Conservation (phyloP, 1,284 basidiomycete genomes). For the Ceratobasidium sp. region DNA sequence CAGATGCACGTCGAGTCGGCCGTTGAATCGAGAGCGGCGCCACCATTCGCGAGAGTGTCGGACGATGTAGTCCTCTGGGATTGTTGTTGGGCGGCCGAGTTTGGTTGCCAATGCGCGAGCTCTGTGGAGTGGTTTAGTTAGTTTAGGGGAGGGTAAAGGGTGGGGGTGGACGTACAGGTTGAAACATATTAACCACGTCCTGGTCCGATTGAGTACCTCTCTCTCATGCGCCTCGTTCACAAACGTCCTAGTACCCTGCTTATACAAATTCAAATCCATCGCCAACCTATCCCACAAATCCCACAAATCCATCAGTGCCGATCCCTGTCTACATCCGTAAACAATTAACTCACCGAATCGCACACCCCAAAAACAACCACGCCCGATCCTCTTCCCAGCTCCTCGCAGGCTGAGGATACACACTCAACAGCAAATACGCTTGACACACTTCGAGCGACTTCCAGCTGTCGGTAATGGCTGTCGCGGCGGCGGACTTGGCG, state of each 20-base stretch:
- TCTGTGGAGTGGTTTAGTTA: neutral
- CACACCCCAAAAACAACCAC: conserved; percentile 85
- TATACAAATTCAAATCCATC: conserved; percentile 87
- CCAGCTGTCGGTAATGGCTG: conserved; percentile 83
- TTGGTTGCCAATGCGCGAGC: conserved; percentile 87
- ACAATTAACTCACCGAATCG: conserved; percentile 69
- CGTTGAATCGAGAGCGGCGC: conserved; percentile 43
- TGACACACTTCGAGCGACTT: conserved; percentile 83
- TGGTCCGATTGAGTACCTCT: conserved; percentile 82
- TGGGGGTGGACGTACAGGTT: conserved; percentile 63
- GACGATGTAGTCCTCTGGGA: conserved; percentile 88
- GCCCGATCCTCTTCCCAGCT: conserved; percentile 86
- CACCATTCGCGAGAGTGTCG: conserved; percentile 69
- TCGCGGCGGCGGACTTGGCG: conserved; percentile 83
- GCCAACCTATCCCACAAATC: conserved; percentile 65
- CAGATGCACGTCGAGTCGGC: conserved; percentile 72
- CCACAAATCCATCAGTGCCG: neutral
- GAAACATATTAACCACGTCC: conserved; percentile 90
- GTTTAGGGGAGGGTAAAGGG: neutral
- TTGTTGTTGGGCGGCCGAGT: conserved; percentile 88
- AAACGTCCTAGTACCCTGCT: conserved; percentile 71
- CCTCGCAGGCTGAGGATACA: conserved; percentile 82
- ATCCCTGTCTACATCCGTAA: neutral
- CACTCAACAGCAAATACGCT: conserved; percentile 81
- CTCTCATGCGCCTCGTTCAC: conserved; percentile 79